These are phyloP conservation scores for Mycena polygramma DNA, from an alignment of 768 basidiomycete genomes.

Conservation along the genomic window DNA sequence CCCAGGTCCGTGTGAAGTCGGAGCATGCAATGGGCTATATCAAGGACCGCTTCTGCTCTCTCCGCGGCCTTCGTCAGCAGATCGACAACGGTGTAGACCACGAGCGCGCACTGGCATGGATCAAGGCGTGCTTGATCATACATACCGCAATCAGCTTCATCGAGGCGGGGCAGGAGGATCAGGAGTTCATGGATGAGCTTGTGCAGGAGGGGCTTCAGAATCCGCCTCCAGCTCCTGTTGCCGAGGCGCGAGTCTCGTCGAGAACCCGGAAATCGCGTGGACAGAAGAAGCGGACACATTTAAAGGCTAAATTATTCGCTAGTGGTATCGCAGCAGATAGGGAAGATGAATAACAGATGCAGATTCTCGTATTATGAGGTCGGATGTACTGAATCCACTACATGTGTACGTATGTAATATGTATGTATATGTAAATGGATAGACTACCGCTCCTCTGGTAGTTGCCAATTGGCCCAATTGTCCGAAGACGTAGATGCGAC, in stretches of 20 bases:
- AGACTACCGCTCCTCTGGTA: no score
- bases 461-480: no score
- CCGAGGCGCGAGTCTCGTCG: background rate
- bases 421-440: no score
- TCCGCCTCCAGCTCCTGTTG: background rate
- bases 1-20: slow-evolving; percentile 44
- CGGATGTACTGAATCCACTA: slow-evolving; percentile 21
- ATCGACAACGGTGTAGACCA: slow-evolving; percentile 38
- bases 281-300: slow-evolving; percentile 10
- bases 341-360: background rate
- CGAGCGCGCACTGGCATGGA: slow-evolving; percentile 15
- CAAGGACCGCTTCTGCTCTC: slow-evolving; percentile 43
- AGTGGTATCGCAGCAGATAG: slow-evolving; percentile 9
- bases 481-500: background rate
- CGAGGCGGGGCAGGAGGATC: slow-evolving; percentile 7
- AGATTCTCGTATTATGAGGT: slow-evolving; percentile 13
- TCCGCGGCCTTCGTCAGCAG: slow-evolving; percentile 42
- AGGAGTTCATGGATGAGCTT: slow-evolving; percentile 6
- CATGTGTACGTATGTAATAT: background rate
- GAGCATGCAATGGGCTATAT: slow-evolving; percentile 44
- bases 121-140: slow-evolving; percentile 13
- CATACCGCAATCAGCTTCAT: slow-evolving; percentile 3
- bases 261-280: slow-evolving; percentile 11
- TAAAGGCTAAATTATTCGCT: slow-evolving; percentile 13
- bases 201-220: background rate